A percentile compares a stretch with the other conserved stretches of the same genome.
These are phyloP conservation scores for Flaveria brownii DNA, from an alignment of 129 eudicot species.

Conservation along the genomic window DNA sequence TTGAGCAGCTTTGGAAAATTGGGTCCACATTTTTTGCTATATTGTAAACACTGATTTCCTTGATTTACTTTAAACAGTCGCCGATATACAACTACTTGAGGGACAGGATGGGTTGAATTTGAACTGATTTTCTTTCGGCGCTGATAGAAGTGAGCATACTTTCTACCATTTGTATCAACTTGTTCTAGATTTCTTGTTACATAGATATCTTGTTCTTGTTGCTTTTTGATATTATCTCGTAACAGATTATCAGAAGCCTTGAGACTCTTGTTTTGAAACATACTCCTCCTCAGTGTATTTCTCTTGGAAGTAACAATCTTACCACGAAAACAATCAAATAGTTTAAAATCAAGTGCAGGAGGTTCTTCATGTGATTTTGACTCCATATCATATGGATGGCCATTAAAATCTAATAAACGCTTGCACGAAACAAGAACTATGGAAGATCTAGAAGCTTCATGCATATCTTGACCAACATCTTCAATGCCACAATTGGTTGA, in stretches of 20 bases:
- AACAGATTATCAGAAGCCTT: slow-evolving; percentile 14
- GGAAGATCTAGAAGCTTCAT: slow-evolving; percentile 30
- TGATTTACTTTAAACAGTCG: slow-evolving; percentile 27
- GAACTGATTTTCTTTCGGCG: slow-evolving; percentile 27
- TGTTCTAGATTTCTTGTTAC: neutral
- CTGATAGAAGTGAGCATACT: slow-evolving; percentile 23
- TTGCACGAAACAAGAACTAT: slow-evolving; percentile 26
- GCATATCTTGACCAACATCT: slow-evolving; percentile 14
- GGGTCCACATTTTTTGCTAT: slow-evolving; percentile 38
- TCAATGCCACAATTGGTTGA: slow-evolving; percentile 9
- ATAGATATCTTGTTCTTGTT: neutral
- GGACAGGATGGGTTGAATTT: neutral
- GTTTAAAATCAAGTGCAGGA: neutral
- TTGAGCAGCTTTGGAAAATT: slow-evolving; percentile 40
- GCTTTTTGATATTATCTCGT: slow-evolving; percentile 11
- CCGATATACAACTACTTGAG: slow-evolving; percentile 31
- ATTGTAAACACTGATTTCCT: slow-evolving; percentile 37
- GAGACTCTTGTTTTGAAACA: slow-evolving; percentile 18
- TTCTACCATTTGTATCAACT: slow-evolving; percentile 9
- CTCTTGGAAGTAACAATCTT: slow-evolving; percentile 37
- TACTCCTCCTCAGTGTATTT: slow-evolving; percentile 32
- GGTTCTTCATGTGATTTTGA: slow-evolving; percentile 9
- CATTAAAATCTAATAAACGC: slow-evolving; percentile 34
- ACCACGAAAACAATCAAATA: neutral
- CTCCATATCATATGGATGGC: slow-evolving; percentile 8